A percentile compares a stretch with the other conserved stretches of the same genome.
Evolutionary conservation across 192 early-diverging fungal genomes (phyloP).

Genomic region (Piromyces finnis): DNA sequence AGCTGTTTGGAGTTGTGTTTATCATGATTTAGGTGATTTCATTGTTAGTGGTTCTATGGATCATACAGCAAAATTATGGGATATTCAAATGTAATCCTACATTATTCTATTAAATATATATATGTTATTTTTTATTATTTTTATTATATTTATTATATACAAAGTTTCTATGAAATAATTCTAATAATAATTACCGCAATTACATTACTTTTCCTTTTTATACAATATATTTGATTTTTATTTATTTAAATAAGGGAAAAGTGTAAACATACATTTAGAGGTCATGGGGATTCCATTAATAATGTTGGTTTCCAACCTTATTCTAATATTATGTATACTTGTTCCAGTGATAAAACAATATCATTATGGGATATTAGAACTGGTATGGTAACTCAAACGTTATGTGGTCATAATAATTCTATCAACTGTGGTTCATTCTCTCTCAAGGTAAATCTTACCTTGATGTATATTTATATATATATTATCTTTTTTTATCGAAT

Average conservation of each 20-base stretch:
- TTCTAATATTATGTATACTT: conserved; percentile 26
- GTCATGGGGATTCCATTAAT: conserved; percentile 33
- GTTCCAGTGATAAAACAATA: conserved; percentile 33
- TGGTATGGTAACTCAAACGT: conserved; percentile 22
- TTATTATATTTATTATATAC: too few species aligned
- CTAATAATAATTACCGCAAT: too few species aligned
- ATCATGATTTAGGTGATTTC: conserved; percentile 32
- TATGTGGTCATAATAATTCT: conserved; percentile 30
- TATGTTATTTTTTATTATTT: too few species aligned
- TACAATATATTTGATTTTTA: neutral
- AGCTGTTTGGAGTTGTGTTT: conserved; percentile 32
- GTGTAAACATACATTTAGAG: conserved; percentile 32
- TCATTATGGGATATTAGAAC: conserved; percentile 34
- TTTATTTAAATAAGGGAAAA: conserved; percentile 9
- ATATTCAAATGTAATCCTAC: conserved; percentile 23
- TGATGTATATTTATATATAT: too few species aligned
- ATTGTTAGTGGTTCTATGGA: conserved; percentile 27
- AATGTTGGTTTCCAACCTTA: conserved; percentile 29
- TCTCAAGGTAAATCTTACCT: conserved; percentile 10
- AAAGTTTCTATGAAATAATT: too few species aligned
- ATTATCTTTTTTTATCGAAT: too few species aligned
- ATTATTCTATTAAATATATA: too few species aligned
- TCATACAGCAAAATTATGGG: conserved; percentile 36
- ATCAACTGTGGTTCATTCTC: conserved; percentile 21
- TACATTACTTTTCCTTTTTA: neutral